Evolutionary conservation across 176 grass and related monocot genomes (phyloP), one percentile per base, ranked within the genome.

Genomic region (Bothriochloa decipiens): DNA sequence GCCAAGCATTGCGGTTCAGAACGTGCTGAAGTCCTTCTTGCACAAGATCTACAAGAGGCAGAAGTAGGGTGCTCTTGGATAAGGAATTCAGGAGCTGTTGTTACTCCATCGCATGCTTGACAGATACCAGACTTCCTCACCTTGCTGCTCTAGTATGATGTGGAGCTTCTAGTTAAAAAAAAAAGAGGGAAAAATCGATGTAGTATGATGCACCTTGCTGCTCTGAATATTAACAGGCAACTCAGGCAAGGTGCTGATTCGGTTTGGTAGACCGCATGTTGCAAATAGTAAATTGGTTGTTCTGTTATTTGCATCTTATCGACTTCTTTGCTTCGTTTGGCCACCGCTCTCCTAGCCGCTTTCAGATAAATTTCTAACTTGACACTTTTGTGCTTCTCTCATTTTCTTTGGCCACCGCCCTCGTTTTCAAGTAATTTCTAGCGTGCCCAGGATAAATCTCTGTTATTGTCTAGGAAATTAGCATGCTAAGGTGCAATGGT

Each of bases 11-110:
- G 82, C 83, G 43, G 92, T 97, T 76, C 95, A 97, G 69, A 83
- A 91, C 39, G 92, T 97, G 20, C 68, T 97, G 75, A 95, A 91
- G 81, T 97, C 95, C 22, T 97, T 97, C 84, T 87, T 97, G 85
- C 81, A 93, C 71, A 97, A 95, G 82, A 94, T 97, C 82, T 97
- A 97, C 92, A 94, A 93, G 84, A 90, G 95, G 55, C 84, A 95
- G 87, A 97, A 94, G 83, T 97, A 91, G 87, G 46, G 64, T 8
- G 40, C 45, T 73, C 68, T 62, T 74, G 16, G 36, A 36, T 52
- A 73, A 8, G 57, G 32, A 79, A 46, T 20, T 52, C 66, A 25
- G 45, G 40, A 78, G 58, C 14, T 73, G 66, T 37, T 84, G 66
- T 37, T 84, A 22, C 65, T 33, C 43, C 55, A 33, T 42, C 4